phyloP scores from a whole-genome alignment of 2,329 filamentous ascomycete genomes.

The Arthrinium phaeospermum region DNA sequence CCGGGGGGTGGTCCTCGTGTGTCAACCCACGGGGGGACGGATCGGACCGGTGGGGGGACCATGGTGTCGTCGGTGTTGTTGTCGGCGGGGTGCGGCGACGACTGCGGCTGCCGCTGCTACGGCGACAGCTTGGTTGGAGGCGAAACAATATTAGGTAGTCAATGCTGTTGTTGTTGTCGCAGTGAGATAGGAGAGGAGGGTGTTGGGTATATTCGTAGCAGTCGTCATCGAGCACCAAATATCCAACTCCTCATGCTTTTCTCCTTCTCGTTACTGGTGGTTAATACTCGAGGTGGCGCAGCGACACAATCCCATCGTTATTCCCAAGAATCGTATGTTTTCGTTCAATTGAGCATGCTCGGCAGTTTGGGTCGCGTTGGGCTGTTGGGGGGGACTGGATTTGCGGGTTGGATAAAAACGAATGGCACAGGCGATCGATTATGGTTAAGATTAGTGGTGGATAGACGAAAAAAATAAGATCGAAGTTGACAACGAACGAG shows the following conservation, averaged over 20 bases:
- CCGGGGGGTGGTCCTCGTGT: slow-evolving; percentile 18
- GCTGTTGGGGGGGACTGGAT: not conserved
- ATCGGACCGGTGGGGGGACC: slow-evolving; percentile 17
- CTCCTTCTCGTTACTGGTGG: not conserved
- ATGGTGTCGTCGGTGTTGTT: not conserved
- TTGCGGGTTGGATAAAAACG: not conserved
- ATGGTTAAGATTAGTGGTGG: slow-evolving; percentile 1
- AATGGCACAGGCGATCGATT: not conserved
- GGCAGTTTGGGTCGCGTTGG: not conserved
- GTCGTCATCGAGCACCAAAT: not conserved
- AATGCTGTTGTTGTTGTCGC: not conserved
- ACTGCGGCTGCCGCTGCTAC: not conserved
- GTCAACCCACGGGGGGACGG: slow-evolving; percentile 19
- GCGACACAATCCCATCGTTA: slow-evolving; percentile 2
- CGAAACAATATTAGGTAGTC: not conserved
- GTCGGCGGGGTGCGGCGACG: not conserved
- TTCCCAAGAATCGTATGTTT: slow-evolving; percentile 4
- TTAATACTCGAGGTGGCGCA: not conserved
- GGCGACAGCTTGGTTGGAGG: not conserved
- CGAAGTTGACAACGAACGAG: not conserved
- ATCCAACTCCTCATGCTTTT: not conserved
- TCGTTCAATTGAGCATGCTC: not conserved
- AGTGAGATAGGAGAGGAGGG: not conserved
- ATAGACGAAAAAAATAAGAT: not conserved
- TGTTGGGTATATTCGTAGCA: not conserved